These are phyloP conservation scores for Mrakiaceae sp. DNA, from an alignment of 1,284 basidiomycete species.

Conservation along the genomic window DNA sequence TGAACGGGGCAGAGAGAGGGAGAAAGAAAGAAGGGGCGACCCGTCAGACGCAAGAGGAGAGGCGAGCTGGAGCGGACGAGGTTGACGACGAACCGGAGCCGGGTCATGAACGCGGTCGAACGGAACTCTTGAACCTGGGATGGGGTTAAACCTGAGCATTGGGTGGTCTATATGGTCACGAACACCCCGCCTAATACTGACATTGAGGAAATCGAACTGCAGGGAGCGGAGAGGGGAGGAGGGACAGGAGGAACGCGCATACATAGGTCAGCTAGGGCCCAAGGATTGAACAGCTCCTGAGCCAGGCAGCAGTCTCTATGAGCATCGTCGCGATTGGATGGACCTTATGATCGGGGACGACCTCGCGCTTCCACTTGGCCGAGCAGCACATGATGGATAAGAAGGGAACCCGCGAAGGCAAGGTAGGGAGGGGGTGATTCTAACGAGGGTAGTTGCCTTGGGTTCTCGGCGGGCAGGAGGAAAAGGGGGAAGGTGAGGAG, in stretches of 20 bases:
- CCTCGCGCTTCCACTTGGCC: conserved; percentile 86
- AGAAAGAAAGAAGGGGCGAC: conserved; percentile 16
- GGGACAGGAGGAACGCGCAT: neutral
- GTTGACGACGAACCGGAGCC: conserved; percentile 55
- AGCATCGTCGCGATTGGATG: too few relatives aligned
- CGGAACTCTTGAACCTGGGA: conserved; percentile 49
- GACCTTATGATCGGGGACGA: conserved; percentile 95
- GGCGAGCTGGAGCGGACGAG: neutral
- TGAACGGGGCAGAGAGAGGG: conserved; percentile 29
- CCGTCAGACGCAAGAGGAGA: neutral
- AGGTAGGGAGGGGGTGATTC: neutral
- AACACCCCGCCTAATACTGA: neutral
- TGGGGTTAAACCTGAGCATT: neutral
- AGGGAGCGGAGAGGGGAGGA: neutral
- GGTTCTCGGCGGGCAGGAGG: too few relatives aligned
- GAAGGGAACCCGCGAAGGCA: neutral
- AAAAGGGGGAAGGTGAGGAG: too few relatives aligned
- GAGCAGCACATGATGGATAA: conserved; percentile 49
- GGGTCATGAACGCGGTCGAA: conserved; percentile 72
- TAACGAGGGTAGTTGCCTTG: too few relatives aligned
- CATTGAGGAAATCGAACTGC: conserved; percentile 93
- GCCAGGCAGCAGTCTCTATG: neutral
- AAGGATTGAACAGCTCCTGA: neutral
- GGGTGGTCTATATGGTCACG: neutral
- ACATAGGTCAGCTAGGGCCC: neutral